Conservation (phyloP, 2,329 filamentous ascomycete genomes). For the Alternaria sp. region DNA sequence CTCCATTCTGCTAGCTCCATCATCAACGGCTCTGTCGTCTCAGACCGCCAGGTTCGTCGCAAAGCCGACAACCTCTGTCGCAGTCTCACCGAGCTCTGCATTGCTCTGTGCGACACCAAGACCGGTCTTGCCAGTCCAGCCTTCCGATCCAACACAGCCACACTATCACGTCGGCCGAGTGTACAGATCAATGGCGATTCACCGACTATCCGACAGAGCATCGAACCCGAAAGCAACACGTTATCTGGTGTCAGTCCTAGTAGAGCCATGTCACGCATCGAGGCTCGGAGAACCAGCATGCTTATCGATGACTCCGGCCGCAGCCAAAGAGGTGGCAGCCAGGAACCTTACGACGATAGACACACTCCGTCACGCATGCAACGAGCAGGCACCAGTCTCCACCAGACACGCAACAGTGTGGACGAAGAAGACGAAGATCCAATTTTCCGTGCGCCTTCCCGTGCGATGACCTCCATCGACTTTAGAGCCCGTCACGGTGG, state of each 20-base stretch:
- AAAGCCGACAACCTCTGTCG: conserved; percentile 94
- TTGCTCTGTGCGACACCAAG: conserved; percentile 68
- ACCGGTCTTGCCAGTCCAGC: conserved; percentile 39
- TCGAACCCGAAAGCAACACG: conserved; percentile 45
- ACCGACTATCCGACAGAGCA: conserved; percentile 39
- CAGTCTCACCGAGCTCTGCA: conserved; percentile 88
- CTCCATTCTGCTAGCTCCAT: conserved; percentile 71
- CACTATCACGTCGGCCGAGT: conserved; percentile 42
- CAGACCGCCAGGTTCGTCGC: conserved; percentile 84
- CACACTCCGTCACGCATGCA: conserved; percentile 38
- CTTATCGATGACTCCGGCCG: conserved; percentile 20
- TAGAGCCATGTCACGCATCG: conserved; percentile 52
- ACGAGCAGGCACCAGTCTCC: conserved; percentile 49
- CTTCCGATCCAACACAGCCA: conserved; percentile 29
- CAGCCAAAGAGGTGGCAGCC: conserved; percentile 39
- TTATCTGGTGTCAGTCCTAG: conserved; percentile 42
- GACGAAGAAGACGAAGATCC: conserved; percentile 47
- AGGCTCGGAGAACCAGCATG: conserved; percentile 52
- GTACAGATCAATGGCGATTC: conserved; percentile 47
- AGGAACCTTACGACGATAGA: conserved; percentile 32
- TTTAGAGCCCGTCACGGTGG: conserved; percentile 39
- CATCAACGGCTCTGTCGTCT: conserved; percentile 63
- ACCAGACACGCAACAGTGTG: conserved; percentile 42
- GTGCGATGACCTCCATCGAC: conserved; percentile 54
- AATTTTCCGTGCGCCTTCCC: conserved; percentile 54